Conservation (phyloP, 306 rosid species). For the Malus sieversii region DNA sequence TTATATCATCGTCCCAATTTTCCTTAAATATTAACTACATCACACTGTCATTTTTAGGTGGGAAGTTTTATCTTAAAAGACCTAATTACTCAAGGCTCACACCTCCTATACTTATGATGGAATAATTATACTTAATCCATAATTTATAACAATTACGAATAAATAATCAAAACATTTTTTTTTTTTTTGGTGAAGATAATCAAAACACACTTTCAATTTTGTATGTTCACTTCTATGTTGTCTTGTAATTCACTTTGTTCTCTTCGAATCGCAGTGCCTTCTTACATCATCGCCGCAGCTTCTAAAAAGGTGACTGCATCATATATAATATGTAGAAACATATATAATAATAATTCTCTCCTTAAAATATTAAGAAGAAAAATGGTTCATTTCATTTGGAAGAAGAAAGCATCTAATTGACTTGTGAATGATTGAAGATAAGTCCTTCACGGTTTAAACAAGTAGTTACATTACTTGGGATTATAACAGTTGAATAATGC, state of each 20-base stretch:
- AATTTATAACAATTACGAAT: background rate
- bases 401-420: background rate
- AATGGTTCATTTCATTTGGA: conserved; percentile 1
- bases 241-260: background rate
- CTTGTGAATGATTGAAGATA: background rate
- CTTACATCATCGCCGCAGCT: background rate
- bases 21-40: no score
- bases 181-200: no score
- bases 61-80: background rate
- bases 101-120: no score
- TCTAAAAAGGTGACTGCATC: background rate
- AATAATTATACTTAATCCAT: background rate
- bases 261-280: background rate
- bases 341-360: background rate
- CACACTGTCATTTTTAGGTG: no score
- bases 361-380: background rate
- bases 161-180: no score
- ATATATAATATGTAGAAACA: background rate
- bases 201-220: background rate
- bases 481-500: background rate
- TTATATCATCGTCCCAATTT: no score
- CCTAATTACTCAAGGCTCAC: background rate
- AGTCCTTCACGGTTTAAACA: background rate
- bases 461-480: background rate
- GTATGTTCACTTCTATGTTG: background rate